Evolutionary conservation across 2,329 filamentous ascomycete genomes (phyloP).

Genomic region (Tolypocladium cylindrosporum): DNA sequence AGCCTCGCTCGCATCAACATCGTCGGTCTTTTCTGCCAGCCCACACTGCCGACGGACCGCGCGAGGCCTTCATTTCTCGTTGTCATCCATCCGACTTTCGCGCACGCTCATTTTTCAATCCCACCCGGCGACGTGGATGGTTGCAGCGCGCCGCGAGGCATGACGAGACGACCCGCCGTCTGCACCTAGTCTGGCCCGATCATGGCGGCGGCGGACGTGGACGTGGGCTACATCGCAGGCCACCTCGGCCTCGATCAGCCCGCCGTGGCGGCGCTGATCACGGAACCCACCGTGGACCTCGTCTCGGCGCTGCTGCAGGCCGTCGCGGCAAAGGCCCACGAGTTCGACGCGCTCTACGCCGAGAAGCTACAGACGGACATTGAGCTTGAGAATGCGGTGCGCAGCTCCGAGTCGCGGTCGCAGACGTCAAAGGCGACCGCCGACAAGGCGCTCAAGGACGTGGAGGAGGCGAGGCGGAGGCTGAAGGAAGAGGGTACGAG

Average conservation of each 20-base stretch:
- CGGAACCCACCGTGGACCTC: conserved; percentile 66
- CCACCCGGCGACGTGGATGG: conserved; percentile 1
- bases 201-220: conserved; percentile 42
- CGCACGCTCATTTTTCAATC: not conserved
- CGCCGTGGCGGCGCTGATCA: conserved; percentile 49
- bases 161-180: conserved; percentile 5
- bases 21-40: not conserved
- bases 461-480: conserved; percentile 71
- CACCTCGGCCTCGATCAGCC: conserved; percentile 60
- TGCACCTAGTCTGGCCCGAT: conserved; percentile 5
- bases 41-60: not conserved
- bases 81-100: not conserved
- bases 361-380: conserved; percentile 87
- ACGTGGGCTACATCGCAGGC: conserved; percentile 63
- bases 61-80: not conserved
- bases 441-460: conserved; percentile 75
- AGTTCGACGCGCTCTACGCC: conserved; percentile 71
- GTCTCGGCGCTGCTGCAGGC: conserved; percentile 66
- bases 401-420: conserved; percentile 71
- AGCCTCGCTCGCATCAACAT: not conserved
- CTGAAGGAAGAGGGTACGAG: conserved; percentile 68
- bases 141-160: conserved; percentile 1
- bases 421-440: conserved; percentile 72
- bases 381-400: conserved; percentile 83
- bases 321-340: conserved; percentile 68